Evolutionary conservation across 129 eudicot genomes (phyloP).

Genomic region (Arctium minus): DNA sequence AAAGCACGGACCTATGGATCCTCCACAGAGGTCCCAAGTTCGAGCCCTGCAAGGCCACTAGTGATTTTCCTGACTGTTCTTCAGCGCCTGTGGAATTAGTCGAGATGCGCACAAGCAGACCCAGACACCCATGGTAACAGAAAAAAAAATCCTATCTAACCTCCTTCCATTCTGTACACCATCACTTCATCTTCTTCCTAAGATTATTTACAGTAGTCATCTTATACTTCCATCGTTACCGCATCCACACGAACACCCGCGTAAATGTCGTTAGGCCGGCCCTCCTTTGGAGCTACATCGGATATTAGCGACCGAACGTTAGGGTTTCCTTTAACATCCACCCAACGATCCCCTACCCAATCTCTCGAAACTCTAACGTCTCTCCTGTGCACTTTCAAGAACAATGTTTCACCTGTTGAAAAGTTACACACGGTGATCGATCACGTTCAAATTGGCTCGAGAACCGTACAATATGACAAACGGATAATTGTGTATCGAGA

Average conservation of each 20-base stretch:
- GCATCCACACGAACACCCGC: background rate
- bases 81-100: too few species aligned
- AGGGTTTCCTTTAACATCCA: constrained; percentile 53
- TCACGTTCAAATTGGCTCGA: background rate
- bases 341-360: constrained; percentile 88
- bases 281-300: background rate
- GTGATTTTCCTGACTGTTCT: background rate
- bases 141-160: background rate
- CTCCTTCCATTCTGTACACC: background rate
- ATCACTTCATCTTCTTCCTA: background rate
- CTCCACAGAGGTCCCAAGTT: too few species aligned
- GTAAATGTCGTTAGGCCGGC: background rate
- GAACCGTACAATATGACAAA: background rate
- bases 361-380: constrained; percentile 74
- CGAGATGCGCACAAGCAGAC: background rate
- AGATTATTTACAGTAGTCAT: background rate
- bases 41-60: background rate
- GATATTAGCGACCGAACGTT: background rate
- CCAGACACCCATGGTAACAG: background rate
- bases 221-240: background rate
- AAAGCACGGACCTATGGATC: too few species aligned
- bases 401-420: constrained; percentile 64
- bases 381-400: constrained; percentile 41
- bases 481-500: background rate
- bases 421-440: background rate